Base-by-base conservation (phyloP, 441 rosid species). In the Cnidoscolus chayamansa region DNA sequence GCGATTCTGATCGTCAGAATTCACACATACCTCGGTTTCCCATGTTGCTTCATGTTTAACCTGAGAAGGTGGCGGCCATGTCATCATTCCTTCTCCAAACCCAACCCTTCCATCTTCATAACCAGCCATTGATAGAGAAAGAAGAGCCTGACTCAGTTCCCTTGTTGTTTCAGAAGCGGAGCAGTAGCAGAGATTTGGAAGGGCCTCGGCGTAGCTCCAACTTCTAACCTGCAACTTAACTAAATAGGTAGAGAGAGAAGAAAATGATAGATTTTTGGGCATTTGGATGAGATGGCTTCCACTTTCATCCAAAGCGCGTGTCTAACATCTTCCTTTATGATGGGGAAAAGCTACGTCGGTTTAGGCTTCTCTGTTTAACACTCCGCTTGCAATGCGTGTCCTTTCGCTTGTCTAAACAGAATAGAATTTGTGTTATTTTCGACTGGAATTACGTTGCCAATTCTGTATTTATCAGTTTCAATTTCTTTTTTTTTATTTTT, bases 221-320 rank as follows among this genome's bases (percentile, higher is more conserved):
- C 93, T 82, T 86, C 87, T 72, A 77, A 93, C 97, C 95, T 86
- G 95, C 83, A 88, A 75, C 86, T 71, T 76, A 89, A 85, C 95
- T 85, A 87, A 81, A 81, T 84, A 77, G 72, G 19, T 25, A 1
- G 30, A 43, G 48, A 50, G 66, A 73, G 53, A 32, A 32, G 47
- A 51, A 3, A 3, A 63, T 55, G 48, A 72, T 37, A 1, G 62
- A 40, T 61, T 9, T 55, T 51, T 58, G 64, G 68, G 2, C 72
- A 64, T 13, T 25, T 19, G 1, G 45, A 40, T 40, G 2, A n/a
- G 4, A 17, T 20, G 1, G 0, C 40, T 1, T 13, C 59, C 45
- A 59, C 65, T 17, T n/a, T 25, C 72, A 32, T 3, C 17, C 16
- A 17, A 0, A 58, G 65, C 69, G 77, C 77, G 60, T 76, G 75